Evolutionary conservation across 106 monocot genomes (phyloP).

Genomic region (Hemerocallis citrina): DNA sequence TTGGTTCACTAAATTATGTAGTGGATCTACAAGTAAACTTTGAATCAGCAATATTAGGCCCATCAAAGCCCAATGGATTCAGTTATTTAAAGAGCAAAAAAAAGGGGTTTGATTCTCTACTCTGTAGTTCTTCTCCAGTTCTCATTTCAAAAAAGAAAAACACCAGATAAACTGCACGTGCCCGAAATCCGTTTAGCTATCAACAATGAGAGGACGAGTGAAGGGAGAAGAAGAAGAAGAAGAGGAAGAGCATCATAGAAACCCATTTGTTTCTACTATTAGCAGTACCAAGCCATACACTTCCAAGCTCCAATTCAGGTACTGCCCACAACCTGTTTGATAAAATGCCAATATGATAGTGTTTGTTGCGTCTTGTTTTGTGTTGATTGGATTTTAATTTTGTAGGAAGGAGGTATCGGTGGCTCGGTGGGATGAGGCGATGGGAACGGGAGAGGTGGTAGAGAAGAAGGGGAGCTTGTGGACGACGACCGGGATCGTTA

Average conservation of each 20-base stretch:
- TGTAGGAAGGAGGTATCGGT: conserved; percentile 53
- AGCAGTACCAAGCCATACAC: conserved; percentile 19
- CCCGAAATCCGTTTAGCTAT: too few species aligned
- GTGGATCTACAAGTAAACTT: too few species aligned
- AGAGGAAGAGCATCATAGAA: conserved; percentile 46
- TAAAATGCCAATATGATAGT: neutral
- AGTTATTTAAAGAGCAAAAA: too few species aligned
- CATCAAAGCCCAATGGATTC: too few species aligned
- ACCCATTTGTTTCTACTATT: conserved; percentile 38
- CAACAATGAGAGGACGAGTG: neutral
- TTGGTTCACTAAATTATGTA: too few species aligned
- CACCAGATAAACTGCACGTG: too few species aligned
- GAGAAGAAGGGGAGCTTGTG: conserved; percentile 84
- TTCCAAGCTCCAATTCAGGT: conserved; percentile 62
- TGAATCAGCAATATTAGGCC: too few species aligned
- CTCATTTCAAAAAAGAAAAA: too few species aligned
- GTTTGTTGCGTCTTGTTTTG: neutral
- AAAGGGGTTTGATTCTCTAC: too few species aligned
- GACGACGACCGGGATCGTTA: conserved; percentile 59
- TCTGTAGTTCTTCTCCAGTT: too few species aligned
- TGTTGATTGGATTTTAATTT: neutral
- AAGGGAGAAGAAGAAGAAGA: conserved; percentile 30
- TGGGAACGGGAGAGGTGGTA: conserved; percentile 58
- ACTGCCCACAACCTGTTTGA: neutral
- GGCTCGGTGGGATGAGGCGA: conserved; percentile 57